Percentiles rank a stretch among this genome's conserved stretches.
phyloP scores from a whole-genome alignment of 2,329 filamentous ascomycete species.

The Paraconiothyrium sp. region DNA sequence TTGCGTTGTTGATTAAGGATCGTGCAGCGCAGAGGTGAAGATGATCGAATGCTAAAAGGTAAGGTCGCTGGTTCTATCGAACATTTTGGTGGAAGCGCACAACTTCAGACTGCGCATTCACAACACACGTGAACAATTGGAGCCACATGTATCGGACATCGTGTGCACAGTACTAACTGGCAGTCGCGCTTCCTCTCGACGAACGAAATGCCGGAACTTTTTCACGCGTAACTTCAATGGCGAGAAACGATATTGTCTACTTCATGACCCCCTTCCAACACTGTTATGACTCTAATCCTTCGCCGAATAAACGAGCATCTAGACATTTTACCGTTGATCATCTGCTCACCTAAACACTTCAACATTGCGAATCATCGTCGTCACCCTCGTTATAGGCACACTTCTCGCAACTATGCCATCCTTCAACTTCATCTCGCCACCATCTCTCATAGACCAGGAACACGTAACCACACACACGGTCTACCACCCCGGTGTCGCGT shows the following conservation, averaged over 20 bases:
- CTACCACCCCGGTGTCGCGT: slow-evolving; percentile 3
- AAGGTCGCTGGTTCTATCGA: no score
- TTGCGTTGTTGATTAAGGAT: no score
- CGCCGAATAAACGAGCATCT: not conserved
- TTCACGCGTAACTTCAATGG: not conserved
- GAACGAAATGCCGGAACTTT: not conserved
- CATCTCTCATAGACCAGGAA: not conserved
- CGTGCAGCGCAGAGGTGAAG: no score
- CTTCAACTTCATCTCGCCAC: not conserved
- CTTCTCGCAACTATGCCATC: not conserved
- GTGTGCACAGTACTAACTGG: not conserved
- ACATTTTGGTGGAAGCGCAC: no score
- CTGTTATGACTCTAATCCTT: not conserved
- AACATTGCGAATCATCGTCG: not conserved
- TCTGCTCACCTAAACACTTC: not conserved
- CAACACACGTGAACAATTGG: not conserved
- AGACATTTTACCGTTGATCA: no score
- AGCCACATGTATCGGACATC: not conserved
- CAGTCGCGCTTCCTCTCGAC: not conserved
- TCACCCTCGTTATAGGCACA: not conserved
- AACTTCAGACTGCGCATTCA: not conserved
- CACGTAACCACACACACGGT: not conserved
- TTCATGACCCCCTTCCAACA: not conserved
- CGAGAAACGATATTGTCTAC: not conserved
- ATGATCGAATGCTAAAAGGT: no score